Percentiles rank a stretch among this genome's conserved stretches.
These are phyloP conservation scores for Alternaria ethzedia DNA, from an alignment of 2,329 filamentous ascomycete species.

Conservation along the genomic window DNA sequence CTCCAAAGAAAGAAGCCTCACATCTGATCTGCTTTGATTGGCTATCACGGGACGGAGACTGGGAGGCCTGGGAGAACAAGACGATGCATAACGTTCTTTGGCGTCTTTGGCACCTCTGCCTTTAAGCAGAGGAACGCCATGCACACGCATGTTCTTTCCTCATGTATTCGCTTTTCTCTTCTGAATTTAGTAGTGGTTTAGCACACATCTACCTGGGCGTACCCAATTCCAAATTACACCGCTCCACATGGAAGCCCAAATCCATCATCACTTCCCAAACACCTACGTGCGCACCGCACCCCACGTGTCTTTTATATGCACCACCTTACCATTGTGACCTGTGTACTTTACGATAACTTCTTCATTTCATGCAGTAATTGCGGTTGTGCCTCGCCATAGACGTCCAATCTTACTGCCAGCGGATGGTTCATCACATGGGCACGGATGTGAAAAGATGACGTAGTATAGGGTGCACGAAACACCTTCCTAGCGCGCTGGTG, in stretches of 20 bases:
- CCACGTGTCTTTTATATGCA: rapidly evolving
- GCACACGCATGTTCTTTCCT: not conserved
- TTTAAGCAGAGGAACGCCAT: not conserved
- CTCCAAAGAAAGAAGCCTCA: no score
- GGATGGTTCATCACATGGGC: not conserved
- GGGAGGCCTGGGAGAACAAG: no score
- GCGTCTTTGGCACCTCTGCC: not conserved
- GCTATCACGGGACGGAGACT: no score
- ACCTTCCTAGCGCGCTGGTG: not conserved
- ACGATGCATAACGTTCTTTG: not conserved
- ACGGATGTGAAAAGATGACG: not conserved
- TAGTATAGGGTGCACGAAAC: not conserved
- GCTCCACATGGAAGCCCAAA: not conserved
- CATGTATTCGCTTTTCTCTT: no score
- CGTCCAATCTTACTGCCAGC: not conserved
- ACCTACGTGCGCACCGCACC: rapidly evolving
- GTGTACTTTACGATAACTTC: rapidly evolving
- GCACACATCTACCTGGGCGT: not conserved
- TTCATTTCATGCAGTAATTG: not conserved
- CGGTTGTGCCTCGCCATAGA: not conserved
- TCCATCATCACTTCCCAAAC: not conserved
- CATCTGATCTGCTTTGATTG: no score
- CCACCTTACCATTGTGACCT: not conserved
- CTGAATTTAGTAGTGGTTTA: no score
- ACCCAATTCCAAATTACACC: not conserved